Evolutionary conservation across 192 early-diverging fungal genomes (phyloP), one percentile per base, ranked within the genome.

Genomic region (Phycomyces blakesleeanus): DNA sequence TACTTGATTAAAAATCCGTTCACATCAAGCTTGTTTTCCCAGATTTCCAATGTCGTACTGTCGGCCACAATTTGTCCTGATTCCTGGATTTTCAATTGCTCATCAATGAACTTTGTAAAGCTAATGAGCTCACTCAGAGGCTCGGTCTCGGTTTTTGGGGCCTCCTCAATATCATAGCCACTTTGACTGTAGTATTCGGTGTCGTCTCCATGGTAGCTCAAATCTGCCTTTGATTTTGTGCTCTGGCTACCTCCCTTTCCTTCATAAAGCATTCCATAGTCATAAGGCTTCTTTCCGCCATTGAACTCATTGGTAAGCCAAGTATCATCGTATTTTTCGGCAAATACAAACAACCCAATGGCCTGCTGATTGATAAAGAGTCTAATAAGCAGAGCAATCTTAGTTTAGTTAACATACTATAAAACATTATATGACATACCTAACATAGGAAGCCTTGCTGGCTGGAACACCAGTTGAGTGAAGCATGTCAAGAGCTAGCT

Each of bases 41-140:
- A 73, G 26, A 22, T 38, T 8, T 50, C 39, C 6, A 21, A 22
- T 12, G 29, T 24, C 2, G 39, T 39, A 41, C 61, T 25, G 0
- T 51, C 21, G 8, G 53, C 21, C 14, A 24, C 20, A 18, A 27
- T 44, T 1, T 55, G 18, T 10, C 26, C 21, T 27, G 34, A 1
- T 2, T 34, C n/a, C 27, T 63, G 67, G 21, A 29, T 34, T 44
- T 37, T 22, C 15, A 51, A 34, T 39, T 69, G 61, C 8, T 63
- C 40, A 16, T 63, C 21, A 50, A 73, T 73, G n/a, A 67, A 67
- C 41, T 73, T 67, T 10, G 57, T 73, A 47, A 73, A 73, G 7
- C 0, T 14, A 5, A 61, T 38, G 1, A 73, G 40, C 15, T 51
- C 41, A 15, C 10, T 21, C 38, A 73, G 22, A 14, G 38, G 37